Conservation (phyloP, 2,329 filamentous ascomycete genomes). For the Diplodia scrobiculata region DNA sequence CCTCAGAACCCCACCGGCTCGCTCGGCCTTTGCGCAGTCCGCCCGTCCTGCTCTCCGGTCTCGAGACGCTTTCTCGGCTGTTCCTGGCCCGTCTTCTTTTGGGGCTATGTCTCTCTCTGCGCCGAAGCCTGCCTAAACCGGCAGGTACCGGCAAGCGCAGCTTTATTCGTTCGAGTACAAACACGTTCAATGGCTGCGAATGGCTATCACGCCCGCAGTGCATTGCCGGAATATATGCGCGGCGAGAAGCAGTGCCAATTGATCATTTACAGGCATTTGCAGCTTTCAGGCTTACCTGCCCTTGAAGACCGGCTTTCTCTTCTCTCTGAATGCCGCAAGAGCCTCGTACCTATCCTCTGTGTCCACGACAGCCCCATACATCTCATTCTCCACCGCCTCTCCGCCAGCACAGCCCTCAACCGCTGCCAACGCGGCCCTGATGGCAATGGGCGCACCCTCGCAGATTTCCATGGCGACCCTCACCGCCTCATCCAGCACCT, state of each 20-base stretch:
- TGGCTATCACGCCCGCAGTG: too few relatives aligned
- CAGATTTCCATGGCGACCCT: slow-evolving; percentile 81
- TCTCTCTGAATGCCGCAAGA: slow-evolving; percentile 78
- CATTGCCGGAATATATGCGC: too few relatives aligned
- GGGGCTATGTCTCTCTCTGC: not conserved
- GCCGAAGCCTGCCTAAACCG: not conserved
- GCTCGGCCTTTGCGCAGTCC: not conserved
- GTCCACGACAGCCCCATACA: slow-evolving; percentile 79
- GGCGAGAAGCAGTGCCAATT: not conserved
- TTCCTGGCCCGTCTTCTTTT: not conserved
- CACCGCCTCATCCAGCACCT: slow-evolving; percentile 74
- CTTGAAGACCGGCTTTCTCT: slow-evolving; percentile 69
- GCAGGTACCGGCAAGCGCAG: not conserved
- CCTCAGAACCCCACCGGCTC: slow-evolving; percentile 6
- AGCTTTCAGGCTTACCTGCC: slow-evolving; percentile 45
- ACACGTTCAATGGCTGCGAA: not conserved
- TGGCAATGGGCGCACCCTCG: slow-evolving; percentile 81
- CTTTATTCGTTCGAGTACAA: not conserved
- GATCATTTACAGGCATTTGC: not conserved
- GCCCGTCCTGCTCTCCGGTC: not conserved
- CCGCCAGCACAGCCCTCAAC: slow-evolving; percentile 66
- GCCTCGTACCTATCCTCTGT: slow-evolving; percentile 90
- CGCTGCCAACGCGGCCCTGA: slow-evolving; percentile 76
- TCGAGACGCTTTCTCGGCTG: not conserved
- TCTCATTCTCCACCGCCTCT: slow-evolving; percentile 79